These are phyloP conservation scores for Mimosa pudica DNA, from an alignment of 306 rosid genomes.

Conservation along the genomic window DNA sequence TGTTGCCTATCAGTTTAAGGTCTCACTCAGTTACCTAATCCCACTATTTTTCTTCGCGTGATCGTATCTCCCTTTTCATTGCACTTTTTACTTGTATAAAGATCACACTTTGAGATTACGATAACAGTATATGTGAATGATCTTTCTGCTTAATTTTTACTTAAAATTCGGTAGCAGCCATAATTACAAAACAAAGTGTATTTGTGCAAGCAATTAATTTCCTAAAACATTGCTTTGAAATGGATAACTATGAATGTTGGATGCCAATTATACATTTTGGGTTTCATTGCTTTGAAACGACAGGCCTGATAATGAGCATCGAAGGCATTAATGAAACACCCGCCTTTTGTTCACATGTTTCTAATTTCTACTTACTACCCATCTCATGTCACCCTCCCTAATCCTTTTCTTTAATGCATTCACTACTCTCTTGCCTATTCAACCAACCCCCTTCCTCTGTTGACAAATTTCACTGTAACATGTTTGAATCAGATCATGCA, in stretches of 20 bases:
- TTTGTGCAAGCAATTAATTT: not conserved
- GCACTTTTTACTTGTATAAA: not conserved
- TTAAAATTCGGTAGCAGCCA: not conserved
- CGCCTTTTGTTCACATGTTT: conserved; percentile 35
- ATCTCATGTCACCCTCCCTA: conserved; percentile 28
- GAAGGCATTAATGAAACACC: conserved; percentile 3
- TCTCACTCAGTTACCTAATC: conserved; percentile 20
- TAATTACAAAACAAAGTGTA: not conserved
- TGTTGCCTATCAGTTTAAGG: conserved; percentile 5
- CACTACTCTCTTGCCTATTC: conserved; percentile 37
- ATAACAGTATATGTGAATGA: not conserved
- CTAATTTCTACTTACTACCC: conserved; percentile 7
- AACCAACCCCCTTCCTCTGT: conserved; percentile 3
- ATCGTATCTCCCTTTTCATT: conserved; percentile 26
- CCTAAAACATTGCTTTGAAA: not conserved
- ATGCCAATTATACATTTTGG: not conserved
- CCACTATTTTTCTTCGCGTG: not conserved
- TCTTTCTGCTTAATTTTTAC: not conserved
- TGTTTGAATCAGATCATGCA: not conserved
- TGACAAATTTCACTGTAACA: conserved; percentile 1
- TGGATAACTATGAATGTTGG: not conserved
- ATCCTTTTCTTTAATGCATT: conserved; percentile 37
- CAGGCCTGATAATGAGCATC: conserved; percentile 11
- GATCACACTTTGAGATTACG: conserved; percentile 8
- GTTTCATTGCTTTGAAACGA: not conserved